Base-by-base conservation (phyloP, 148 eudicot genomes). In the Rheum nobile region DNA sequence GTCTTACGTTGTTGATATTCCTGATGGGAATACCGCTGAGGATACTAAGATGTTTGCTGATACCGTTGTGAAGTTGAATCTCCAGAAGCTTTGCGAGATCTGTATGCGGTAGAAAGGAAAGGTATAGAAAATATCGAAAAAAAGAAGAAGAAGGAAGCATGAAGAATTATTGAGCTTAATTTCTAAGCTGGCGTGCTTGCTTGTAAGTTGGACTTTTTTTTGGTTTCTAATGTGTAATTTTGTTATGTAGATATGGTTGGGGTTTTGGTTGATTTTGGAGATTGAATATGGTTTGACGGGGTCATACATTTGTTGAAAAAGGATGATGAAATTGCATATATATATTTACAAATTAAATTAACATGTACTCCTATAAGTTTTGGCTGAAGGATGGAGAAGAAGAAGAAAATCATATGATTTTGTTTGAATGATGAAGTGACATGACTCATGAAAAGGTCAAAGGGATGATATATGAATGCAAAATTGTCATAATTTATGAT, bases 41-140 rank as follows among this genome's bases (percentile, higher is more conserved):
- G 86, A 84, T 55, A 84, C 86, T 52, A 74, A 81, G 52, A 69
- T 81, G 79, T 84, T 84, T 31, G 82, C 82, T 7, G 86, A 84
- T 35, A 84, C 86, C 1, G 79, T 84, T 8, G 84, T 84, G 42
- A 76, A 68, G 77, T 59, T 81, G 54, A 84, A 84, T 65, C 74
- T 84, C 14, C 79, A 79, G 74, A 82, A 78, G 38, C 75, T 82
- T 9, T 9, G 52, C 28, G 74, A 71, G 74, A 71, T 71, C 21
- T 71, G 32, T 31, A 14, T 41, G 21, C 8, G 70, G 8, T 34
- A 65, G 10, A 37, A 16, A 2, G 22, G n/a, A 19, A 7, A 17
- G 11, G 1, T 12, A 38, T 38, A 12, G 8, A 7, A 24, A 54
- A 28, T 35, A 35, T 35, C 4, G 2, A 2, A 5, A 16, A 28